A percentile compares a stretch with the other conserved stretches of the same genome.
Evolutionary conservation across 2,329 filamentous ascomycete genomes (phyloP).

Genomic region (Pseudocercospora macadamiae): DNA sequence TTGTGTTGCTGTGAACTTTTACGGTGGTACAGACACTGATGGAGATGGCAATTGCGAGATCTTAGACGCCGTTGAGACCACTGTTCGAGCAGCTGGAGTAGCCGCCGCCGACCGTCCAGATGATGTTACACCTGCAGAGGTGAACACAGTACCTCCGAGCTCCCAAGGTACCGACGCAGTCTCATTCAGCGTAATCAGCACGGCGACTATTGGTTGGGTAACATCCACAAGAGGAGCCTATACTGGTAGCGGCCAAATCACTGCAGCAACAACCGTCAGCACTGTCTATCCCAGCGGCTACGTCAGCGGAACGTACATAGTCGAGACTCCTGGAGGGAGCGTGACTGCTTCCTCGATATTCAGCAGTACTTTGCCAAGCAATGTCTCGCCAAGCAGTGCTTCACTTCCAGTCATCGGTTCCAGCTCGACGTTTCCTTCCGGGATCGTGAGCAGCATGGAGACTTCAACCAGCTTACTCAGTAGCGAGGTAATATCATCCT

Average conservation of each 20-base stretch:
- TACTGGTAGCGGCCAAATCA: slow-evolving; percentile 12
- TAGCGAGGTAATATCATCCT: too few species aligned
- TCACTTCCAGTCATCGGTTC: too few species aligned
- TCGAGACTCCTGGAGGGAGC: too few species aligned
- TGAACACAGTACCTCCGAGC: slow-evolving; percentile 11
- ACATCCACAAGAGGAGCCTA: slow-evolving; percentile 13
- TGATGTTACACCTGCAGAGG: slow-evolving; percentile 3
- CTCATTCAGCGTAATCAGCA: slow-evolving; percentile 12
- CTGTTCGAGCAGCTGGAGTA: slow-evolving; percentile 1
- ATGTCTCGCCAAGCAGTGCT: background rate
- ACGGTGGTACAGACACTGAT: background rate
- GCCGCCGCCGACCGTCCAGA: slow-evolving; percentile 10
- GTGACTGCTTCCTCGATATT: too few species aligned
- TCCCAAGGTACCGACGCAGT: background rate
- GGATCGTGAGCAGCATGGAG: too few species aligned
- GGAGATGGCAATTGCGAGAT: slow-evolving; percentile 15
- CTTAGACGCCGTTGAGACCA: slow-evolving; percentile 8
- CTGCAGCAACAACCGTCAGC: slow-evolving; percentile 16
- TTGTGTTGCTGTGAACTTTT: slow-evolving; percentile 17
- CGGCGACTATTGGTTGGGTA: slow-evolving; percentile 12
- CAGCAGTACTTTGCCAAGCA: background rate
- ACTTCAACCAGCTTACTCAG: too few species aligned
- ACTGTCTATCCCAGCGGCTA: slow-evolving; percentile 12
- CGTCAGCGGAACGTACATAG: background rate
- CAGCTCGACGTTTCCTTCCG: too few species aligned